A percentile compares a stretch with the other conserved stretches of the same genome.
phyloP scores from a whole-genome alignment of 2,329 filamentous ascomycete species.

The Rhexocercosporidium sp. region DNA sequence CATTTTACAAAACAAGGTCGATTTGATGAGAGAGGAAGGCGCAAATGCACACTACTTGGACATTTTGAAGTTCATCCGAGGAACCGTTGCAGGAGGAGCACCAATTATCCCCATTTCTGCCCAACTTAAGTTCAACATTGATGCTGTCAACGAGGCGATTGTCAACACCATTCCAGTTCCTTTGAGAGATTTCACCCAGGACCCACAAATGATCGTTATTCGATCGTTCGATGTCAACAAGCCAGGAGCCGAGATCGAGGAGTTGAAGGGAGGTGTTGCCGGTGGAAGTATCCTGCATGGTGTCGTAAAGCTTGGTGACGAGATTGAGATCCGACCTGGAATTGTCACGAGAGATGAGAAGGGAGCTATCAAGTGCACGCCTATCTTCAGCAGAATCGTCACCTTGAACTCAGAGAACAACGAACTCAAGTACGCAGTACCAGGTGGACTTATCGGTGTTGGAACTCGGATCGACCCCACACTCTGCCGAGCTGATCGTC shows the following conservation, averaged over 20 bases:
- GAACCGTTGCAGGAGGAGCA: conserved; percentile 92
- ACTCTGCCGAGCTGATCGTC: conserved; percentile 96
- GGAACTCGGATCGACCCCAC: conserved; percentile 97
- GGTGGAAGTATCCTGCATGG: conserved; percentile 96
- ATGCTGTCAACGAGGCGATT: conserved; percentile 95
- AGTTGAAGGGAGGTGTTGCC: conserved; percentile 97
- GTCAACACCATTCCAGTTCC: conserved; percentile 95
- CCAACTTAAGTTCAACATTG: conserved; percentile 99
- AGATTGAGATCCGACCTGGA: conserved; percentile 98
- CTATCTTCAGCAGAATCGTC: conserved; percentile 94
- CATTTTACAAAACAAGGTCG: conserved; percentile 99
- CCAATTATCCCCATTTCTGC: conserved; percentile 97
- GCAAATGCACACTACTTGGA: conserved; percentile 95
- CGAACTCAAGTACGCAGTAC: conserved; percentile 97
- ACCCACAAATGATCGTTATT: conserved; percentile 99
- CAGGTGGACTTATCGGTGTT: conserved; percentile 96
- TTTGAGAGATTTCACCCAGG: conserved; percentile 84
- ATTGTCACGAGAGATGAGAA: conserved; percentile 95
- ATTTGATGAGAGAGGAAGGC: conserved; percentile 95
- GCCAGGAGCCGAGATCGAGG: conserved; percentile 97
- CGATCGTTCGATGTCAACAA: conserved; percentile 99
- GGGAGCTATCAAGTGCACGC: conserved; percentile 93
- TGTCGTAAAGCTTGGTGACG: conserved; percentile 94
- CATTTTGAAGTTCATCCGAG: conserved; percentile 97
- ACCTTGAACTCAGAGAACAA: conserved; percentile 98